Conservation (phyloP, 495 filamentous ascomycete genomes). For the Clohesyomyces aquaticus region DNA sequence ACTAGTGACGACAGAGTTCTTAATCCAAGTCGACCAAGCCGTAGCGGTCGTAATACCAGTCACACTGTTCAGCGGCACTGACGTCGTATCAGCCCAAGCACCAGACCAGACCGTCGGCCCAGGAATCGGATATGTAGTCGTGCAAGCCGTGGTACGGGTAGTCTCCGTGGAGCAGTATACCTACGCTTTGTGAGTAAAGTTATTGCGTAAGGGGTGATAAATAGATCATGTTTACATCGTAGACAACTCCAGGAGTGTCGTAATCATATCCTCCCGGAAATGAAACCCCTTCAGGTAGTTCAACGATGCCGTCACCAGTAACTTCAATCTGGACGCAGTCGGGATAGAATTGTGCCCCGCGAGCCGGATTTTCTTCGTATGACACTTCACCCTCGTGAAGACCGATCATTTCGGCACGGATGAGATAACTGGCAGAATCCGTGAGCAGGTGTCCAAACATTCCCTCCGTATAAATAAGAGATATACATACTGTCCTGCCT, state of each 20-base stretch:
- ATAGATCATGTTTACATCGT: constrained; percentile 20
- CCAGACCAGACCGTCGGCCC: constrained; percentile 36
- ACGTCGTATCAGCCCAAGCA: constrained; percentile 31
- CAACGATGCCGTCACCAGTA: constrained; percentile 27
- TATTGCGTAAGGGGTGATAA: neutral
- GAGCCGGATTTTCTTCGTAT: constrained; percentile 23
- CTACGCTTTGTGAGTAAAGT: constrained; percentile 8
- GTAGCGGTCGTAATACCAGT: constrained; percentile 9
- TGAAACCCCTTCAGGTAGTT: constrained; percentile 26
- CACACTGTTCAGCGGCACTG: neutral
- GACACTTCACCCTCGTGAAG: constrained; percentile 33
- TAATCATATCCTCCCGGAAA: constrained; percentile 33
- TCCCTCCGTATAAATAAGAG: neutral
- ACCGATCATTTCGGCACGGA: constrained; percentile 36
- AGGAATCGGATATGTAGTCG: constrained; percentile 29
- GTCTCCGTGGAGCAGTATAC: constrained; percentile 36
- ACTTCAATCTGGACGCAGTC: constrained; percentile 37
- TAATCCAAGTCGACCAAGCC: constrained; percentile 34
- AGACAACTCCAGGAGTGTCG: constrained; percentile 27
- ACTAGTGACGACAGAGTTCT: constrained; percentile 20
- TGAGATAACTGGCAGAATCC: constrained; percentile 40
- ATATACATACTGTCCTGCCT: constrained; percentile 32
- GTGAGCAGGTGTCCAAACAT: no score
- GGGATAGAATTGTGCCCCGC: constrained; percentile 38
- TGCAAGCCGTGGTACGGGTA: constrained; percentile 5